A percentile compares a stretch with the other conserved stretches of the same genome.
Evolutionary conservation across 106 monocot species (phyloP).

Genomic region (Dioscorea zingiberensis): DNA sequence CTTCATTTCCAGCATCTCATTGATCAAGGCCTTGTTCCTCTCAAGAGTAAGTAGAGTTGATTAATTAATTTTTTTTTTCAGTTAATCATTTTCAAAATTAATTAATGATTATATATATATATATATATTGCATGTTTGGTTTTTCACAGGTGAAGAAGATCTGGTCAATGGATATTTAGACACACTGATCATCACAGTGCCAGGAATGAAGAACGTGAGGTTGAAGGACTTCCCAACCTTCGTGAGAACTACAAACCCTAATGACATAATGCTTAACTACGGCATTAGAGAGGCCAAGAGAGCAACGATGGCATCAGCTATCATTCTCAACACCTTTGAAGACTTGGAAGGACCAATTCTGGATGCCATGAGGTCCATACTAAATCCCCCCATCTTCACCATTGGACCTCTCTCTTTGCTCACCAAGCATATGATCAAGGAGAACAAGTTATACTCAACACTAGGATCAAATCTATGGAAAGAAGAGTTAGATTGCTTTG

Average conservation of each 20-base stretch:
- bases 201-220: constrained; percentile 1
- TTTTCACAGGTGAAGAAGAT: neutral
- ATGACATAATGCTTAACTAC: constrained; percentile 2
- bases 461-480: constrained; percentile 13
- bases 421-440: neutral
- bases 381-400: neutral
- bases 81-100: too few species aligned
- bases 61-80: neutral
- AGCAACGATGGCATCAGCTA: neutral
- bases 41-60: neutral
- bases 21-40: neutral
- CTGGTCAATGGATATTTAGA: neutral
- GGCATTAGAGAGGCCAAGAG: neutral
- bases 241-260: neutral
- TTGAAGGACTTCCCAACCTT: constrained; percentile 3
- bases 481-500: constrained; percentile 6
- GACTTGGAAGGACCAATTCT: neutral
- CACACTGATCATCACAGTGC: neutral
- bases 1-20: neutral
- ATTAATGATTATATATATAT: too few species aligned
- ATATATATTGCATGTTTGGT: too few species aligned
- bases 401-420: neutral
- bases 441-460: neutral
- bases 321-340: constrained; percentile 2
- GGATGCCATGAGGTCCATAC: neutral